Evolutionary conservation across 1,139 yeast species (phyloP), one percentile per base, ranked within the genome.

Genomic region (Diutina scorzettiae): DNA sequence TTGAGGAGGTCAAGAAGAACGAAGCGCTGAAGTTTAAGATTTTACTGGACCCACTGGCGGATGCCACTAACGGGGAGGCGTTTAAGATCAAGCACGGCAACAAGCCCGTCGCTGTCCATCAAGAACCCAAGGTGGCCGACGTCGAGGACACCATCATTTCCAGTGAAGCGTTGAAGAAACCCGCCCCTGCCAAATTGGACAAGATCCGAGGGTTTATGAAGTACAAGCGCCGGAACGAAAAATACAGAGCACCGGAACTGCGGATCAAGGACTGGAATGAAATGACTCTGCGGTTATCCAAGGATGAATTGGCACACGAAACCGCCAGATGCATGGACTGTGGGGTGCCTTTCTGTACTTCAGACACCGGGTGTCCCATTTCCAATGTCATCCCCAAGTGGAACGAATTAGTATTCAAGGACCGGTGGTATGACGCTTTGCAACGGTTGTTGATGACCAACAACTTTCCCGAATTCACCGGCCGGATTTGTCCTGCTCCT

Each of bases 261-360:
- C 81, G 98, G 64, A 73, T 89, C 45, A 72, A 71, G 56, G 97
- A 91, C 63, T 91, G 97, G 97, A 77, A 81, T 51, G 98, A 91
- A 66, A 73, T 91, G 63, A 80, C 94, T 17, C 66, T 76, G 16
- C 78, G 96, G 49, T 72, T 91, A 52, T 70, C 87, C 47, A 82
- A 83, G 63, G 89, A 83, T 44, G 97, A 91, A 52, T 79, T 91
- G 58, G 76, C 80, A 58, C 74, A 73, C 57, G 97, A 91, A 67
- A 85, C 97, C 45, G 96, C 97, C n/a, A 78, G 98, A 64, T 91
- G 98, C 74, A 91, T 91, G 96, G 98, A 91, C 65, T 91, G 98
- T 71, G 98, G 98, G 69, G 95, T 91, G 54, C 98, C 98, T 47
- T 91, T 89, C 76, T 91, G 98, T 71, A 94, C 93, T 57, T 82